These are phyloP conservation scores for Avicennia marina DNA, from an alignment of 257 asterid species.

Conservation along the genomic window DNA sequence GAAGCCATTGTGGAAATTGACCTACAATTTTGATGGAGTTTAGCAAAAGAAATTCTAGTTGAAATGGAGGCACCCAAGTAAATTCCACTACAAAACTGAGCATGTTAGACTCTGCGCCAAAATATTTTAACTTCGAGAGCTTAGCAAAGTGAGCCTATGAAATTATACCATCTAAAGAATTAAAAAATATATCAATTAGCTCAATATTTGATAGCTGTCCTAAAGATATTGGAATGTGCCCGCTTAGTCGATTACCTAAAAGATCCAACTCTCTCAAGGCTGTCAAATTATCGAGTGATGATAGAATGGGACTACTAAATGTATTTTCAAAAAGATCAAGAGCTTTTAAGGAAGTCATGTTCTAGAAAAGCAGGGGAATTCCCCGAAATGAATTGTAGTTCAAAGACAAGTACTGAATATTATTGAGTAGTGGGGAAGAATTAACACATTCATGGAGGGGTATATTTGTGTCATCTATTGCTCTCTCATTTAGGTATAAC, in stretches of 20 bases:
- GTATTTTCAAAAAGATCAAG: neutral
- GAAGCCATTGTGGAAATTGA: conserved; percentile 17
- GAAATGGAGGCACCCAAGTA: conserved; percentile 9
- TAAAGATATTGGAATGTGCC: neutral
- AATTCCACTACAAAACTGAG: neutral
- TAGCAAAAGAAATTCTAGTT: neutral
- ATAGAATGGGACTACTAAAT: neutral
- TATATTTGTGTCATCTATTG: neutral
- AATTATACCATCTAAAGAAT: neutral
- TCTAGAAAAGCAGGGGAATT: neutral
- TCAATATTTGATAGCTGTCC: conserved; percentile 1
- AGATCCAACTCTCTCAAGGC: too few relatives aligned
- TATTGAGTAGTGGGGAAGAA: neutral
- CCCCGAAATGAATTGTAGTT: neutral
- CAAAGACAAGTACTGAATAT: neutral
- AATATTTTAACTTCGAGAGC: neutral
- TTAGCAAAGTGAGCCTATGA: conserved; percentile 7
- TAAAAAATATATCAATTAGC: neutral
- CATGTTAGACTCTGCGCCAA: neutral
- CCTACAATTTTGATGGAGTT: conserved; percentile 9
- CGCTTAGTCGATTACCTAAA: neutral
- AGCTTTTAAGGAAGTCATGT: neutral
- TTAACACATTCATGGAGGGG: neutral
- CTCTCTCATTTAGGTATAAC: neutral
- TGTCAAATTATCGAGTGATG: too few relatives aligned